These are phyloP conservation scores for Suillus subalutaceus DNA, from an alignment of 768 basidiomycete species.

Conservation along the genomic window DNA sequence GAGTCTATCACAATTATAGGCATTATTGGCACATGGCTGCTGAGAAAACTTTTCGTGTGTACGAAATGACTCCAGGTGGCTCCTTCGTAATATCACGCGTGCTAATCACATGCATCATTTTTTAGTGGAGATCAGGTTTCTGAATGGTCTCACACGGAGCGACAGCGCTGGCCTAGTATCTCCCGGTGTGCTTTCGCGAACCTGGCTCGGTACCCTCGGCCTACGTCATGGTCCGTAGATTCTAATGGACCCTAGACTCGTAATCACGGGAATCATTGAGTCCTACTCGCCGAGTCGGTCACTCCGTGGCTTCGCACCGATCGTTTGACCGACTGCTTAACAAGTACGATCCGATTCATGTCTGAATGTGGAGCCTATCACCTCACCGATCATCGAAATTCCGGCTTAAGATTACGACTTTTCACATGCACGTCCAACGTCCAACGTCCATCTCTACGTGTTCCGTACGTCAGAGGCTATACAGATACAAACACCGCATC, in stretches of 20 bases:
- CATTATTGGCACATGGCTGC: background rate
- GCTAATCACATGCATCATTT: background rate
- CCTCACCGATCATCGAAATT: background rate
- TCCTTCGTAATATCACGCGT: background rate
- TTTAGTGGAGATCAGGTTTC: background rate
- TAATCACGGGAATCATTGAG: background rate
- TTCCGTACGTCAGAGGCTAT: background rate
- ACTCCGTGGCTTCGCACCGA: background rate
- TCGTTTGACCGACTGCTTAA: background rate
- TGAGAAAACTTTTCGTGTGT: background rate
- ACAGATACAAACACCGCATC: background rate
- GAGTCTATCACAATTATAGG: background rate
- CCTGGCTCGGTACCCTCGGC: too few species aligned
- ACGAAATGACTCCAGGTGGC: background rate
- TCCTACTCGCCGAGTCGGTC: background rate
- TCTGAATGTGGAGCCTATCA: background rate
- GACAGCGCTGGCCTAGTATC: background rate
- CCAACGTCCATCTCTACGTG: background rate
- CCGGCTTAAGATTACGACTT: background rate
- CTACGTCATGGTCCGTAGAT: too few species aligned
- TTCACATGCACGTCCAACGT: background rate
- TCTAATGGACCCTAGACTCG: too few species aligned
- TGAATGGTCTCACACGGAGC: background rate
- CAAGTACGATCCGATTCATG: background rate
- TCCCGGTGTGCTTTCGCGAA: too few species aligned